These are phyloP conservation scores for Tuctoria greenei DNA, from an alignment of 176 grass and related monocot species.

Conservation along the genomic window DNA sequence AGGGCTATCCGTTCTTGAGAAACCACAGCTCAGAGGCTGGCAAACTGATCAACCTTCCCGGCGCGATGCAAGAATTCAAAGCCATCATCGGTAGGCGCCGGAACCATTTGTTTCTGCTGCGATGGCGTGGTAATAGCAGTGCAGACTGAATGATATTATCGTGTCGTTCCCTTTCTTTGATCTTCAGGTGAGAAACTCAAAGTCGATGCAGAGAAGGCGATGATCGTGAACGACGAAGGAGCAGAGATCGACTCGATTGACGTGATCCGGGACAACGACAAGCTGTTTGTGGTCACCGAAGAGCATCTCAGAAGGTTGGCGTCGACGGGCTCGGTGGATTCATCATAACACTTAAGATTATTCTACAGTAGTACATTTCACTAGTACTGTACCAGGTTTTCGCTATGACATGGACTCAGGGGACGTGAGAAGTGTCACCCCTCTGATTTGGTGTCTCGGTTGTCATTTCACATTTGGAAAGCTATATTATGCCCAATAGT, in stretches of 20 bases:
- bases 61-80: conserved; percentile 73
- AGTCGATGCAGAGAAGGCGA: conserved; percentile 29
- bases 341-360: conserved; percentile 3
- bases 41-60: conserved; percentile 70
- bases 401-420: not conserved
- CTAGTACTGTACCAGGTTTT: not conserved
- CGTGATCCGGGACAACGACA: conserved; percentile 86
- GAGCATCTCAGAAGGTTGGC: conserved; percentile 30
- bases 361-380: not conserved
- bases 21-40: conserved; percentile 57
- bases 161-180: not conserved
- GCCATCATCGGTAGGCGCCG: conserved; percentile 45
- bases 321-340: conserved; percentile 16
- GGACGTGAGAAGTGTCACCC: not conserved
- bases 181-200: conserved; percentile 67
- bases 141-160: not conserved
- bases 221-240: conserved; percentile 60
- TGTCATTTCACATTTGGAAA: not conserved
- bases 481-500: not conserved
- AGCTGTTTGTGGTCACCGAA: conserved; percentile 61
- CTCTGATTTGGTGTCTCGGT: not conserved
- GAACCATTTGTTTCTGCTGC: not conserved
- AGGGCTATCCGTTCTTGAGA: conserved; percentile 66
- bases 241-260: conserved; percentile 74
- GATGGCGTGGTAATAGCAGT: not conserved